phyloP scores from a whole-genome alignment of 139 green algal genomes.

The Chlamydomonas schloesseri region DNA sequence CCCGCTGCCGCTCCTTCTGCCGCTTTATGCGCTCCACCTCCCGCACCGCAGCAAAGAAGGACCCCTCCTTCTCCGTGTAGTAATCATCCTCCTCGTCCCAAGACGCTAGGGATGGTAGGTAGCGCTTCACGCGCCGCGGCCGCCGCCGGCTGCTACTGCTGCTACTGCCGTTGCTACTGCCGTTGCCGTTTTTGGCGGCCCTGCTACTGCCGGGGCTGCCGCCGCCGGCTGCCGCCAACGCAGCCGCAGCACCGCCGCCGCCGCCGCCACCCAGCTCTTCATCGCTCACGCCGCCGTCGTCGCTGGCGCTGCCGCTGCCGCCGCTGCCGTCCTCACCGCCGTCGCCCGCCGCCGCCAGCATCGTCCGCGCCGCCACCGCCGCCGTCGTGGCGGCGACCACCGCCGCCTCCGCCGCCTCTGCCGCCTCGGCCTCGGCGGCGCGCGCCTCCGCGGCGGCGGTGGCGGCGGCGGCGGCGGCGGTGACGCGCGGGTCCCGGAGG shows the following conservation, averaged over 20 bases:
- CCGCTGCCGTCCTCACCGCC: neutral
- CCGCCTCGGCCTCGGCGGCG: neutral
- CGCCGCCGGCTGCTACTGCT: neutral
- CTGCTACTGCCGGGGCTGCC: neutral
- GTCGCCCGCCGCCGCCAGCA: too few relatives aligned
- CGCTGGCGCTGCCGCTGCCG: neutral
- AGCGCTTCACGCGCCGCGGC: conserved; percentile 6
- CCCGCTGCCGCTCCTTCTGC: neutral
- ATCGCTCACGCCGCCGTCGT: too few relatives aligned
- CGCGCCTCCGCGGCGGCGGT: neutral
- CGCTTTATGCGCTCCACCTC: neutral
- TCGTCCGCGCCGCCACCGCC: neutral
- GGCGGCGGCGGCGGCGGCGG: neutral
- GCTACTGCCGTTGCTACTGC: neutral
- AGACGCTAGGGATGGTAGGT: conserved; percentile 7
- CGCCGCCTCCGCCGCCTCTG: neutral
- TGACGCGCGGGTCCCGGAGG: neutral
- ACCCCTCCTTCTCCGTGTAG: conserved; percentile 2
- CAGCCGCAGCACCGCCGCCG: too few relatives aligned
- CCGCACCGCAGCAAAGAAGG: neutral
- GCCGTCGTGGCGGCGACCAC: too few relatives aligned
- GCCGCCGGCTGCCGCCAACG: neutral
- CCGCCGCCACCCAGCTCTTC: neutral
- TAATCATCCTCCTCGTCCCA: conserved; percentile 27
- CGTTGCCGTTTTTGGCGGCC: neutral